phyloP scores from a whole-genome alignment of 2,329 filamentous ascomycete species.

The Ascochyta clinopodiicola region DNA sequence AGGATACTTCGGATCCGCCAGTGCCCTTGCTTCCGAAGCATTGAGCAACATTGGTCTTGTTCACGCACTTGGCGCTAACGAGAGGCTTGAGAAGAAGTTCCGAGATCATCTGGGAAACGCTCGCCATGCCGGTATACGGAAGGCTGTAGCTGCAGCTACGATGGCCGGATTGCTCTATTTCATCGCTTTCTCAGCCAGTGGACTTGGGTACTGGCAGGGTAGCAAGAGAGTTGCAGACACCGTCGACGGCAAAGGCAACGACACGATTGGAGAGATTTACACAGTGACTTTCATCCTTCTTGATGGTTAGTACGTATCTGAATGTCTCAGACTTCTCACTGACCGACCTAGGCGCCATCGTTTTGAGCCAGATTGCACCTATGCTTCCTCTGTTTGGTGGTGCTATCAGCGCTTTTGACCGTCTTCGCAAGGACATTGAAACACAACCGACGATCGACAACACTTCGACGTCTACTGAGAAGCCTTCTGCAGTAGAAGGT shows the following conservation, averaged over 20 bases:
- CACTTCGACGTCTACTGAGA: slow-evolving; percentile 38
- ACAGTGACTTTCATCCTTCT: slow-evolving; percentile 64
- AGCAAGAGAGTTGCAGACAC: slow-evolving; percentile 61
- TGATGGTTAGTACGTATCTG: slow-evolving; percentile 49
- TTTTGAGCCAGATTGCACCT: slow-evolving; percentile 55
- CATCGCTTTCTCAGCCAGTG: slow-evolving; percentile 71
- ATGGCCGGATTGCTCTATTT: slow-evolving; percentile 71
- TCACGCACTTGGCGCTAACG: slow-evolving; percentile 67
- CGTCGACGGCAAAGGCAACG: slow-evolving; percentile 39
- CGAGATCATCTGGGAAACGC: slow-evolving; percentile 59
- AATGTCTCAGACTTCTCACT: not conserved
- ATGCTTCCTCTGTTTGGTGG: slow-evolving; percentile 59
- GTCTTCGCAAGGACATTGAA: slow-evolving; percentile 65
- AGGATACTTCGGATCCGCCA: slow-evolving; percentile 63
- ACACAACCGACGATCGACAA: slow-evolving; percentile 50
- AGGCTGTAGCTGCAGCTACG: slow-evolving; percentile 62
- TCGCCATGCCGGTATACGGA: slow-evolving; percentile 62
- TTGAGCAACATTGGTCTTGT: slow-evolving; percentile 67
- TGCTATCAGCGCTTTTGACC: slow-evolving; percentile 62
- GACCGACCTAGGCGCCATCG: slow-evolving; percentile 50
- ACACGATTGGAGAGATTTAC: slow-evolving; percentile 57
- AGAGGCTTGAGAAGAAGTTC: slow-evolving; percentile 66
- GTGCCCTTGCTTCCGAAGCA: slow-evolving; percentile 68
- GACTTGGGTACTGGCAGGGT: slow-evolving; percentile 72
- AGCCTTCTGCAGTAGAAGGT: slow-evolving; percentile 54